Base-by-base conservation (phyloP, 495 filamentous ascomycete genomes). In the Aspergillus wentii region DNA sequence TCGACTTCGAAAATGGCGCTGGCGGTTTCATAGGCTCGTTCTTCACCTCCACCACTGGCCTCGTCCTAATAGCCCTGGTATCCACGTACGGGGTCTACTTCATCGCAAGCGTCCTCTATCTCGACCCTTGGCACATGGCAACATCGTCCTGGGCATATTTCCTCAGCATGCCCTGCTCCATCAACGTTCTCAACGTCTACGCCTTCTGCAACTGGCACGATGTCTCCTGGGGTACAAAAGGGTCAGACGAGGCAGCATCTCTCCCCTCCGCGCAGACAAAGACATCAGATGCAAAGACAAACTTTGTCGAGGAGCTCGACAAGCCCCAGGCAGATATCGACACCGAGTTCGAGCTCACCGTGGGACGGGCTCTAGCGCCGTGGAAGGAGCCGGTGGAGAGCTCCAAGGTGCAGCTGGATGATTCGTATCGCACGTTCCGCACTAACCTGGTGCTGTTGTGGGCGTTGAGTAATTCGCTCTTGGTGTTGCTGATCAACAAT, bases 151-250 rank as follows among this genome's bases (percentile, higher is more conserved):
- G 82, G 25, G 74, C 83, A 51, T 94, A 94, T 59, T 69, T 94
- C 37, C 68, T 91, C 29, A 71, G 88, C 55, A 86, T 87, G 75
- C 87, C 88, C 18, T 89, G 85, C 11, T 94, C 90, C 61, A 83
- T 91, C 80, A 94, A 94, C 63, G 86, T 94, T 49, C 78, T 94
- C 50, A 92, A 86, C 69, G 85, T 94, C 36, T 94, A 94, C 63
- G 85, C 65, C 41, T 95, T 94, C 79, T 88, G 86, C 76, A 95
- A 95, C 68, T 95, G 90, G 90, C 89, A 95, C 65, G 88, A 94
- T 62, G 88, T 94, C 34, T 91, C 86, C 19, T 94, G 90, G 85
- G 86, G 86, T 68, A 92, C 86, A 60, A 91, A 94, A 69, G 88
- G 88, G 55, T 84, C 88, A 8, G 88, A 94, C 64, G 90, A 92